Conservation (phyloP, 306 rosid genomes). For the Lupinus albus region DNA sequence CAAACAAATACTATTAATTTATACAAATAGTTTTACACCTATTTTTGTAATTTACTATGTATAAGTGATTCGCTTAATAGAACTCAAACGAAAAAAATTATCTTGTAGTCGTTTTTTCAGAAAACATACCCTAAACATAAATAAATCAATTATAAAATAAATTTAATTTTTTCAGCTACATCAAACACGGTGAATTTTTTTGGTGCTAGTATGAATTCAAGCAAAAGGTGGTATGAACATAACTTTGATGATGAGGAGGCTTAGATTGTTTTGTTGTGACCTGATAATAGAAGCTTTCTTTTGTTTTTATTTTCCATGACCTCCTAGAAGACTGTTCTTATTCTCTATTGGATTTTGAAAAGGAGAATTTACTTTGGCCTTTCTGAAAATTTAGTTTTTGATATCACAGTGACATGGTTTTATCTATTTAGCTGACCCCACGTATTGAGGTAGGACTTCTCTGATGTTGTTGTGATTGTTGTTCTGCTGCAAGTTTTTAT, state of each 20-base stretch:
- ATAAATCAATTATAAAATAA: too few relatives aligned
- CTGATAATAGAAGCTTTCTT: background rate
- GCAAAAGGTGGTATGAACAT: background rate
- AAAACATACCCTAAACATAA: too few relatives aligned
- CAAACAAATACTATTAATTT: too few relatives aligned
- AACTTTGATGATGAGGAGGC: background rate
- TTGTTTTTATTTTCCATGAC: background rate
- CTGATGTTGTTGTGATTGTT: background rate
- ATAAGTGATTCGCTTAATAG: too few relatives aligned
- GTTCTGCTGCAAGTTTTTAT: slow-evolving; percentile 1
- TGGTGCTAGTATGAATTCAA: background rate
- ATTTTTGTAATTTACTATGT: too few relatives aligned
- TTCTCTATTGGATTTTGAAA: background rate
- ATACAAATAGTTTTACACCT: too few relatives aligned
- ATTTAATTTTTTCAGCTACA: too few relatives aligned
- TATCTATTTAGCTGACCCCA: background rate
- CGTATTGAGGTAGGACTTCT: background rate
- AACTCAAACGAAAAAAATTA: too few relatives aligned
- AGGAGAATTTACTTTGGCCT: background rate
- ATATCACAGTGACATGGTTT: background rate
- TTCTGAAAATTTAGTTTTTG: background rate
- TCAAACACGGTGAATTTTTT: too few relatives aligned
- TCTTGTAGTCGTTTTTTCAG: too few relatives aligned
- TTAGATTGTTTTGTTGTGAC: slow-evolving; percentile 1
- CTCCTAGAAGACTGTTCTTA: background rate